These are phyloP conservation scores for Termitomyces eurrhizus DNA, from an alignment of 768 basidiomycete species.

Conservation along the genomic window DNA sequence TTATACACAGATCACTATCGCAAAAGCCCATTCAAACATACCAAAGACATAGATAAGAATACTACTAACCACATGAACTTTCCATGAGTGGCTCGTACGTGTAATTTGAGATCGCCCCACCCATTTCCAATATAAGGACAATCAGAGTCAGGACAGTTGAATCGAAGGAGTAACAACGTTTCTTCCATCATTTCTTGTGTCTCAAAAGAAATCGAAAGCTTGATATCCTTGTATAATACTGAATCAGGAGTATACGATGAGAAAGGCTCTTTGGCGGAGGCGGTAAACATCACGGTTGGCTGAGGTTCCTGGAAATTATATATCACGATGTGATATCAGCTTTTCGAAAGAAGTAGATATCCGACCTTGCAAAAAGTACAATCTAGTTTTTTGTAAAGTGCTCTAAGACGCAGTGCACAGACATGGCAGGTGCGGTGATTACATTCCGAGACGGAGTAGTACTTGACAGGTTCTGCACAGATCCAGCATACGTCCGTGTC, in stretches of 20 bases:
- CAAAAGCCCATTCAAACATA: not conserved
- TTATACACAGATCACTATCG: slow-evolving; percentile 81
- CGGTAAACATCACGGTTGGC: slow-evolving; percentile 70
- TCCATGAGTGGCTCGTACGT: slow-evolving; percentile 72
- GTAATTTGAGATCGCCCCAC: slow-evolving; percentile 88
- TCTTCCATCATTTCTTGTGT: slow-evolving; percentile 94
- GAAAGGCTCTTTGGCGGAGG: slow-evolving; percentile 58
- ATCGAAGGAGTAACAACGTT: slow-evolving; percentile 83
- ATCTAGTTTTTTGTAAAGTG: slow-evolving; percentile 89
- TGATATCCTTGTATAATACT: slow-evolving; percentile 64
- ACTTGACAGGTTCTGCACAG: slow-evolving; percentile 92
- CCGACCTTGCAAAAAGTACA: slow-evolving; percentile 96
- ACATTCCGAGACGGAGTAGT: slow-evolving; percentile 84
- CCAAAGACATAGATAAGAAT: not conserved
- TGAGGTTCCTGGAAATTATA: slow-evolving; percentile 57
- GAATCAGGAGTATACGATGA: slow-evolving; percentile 50
- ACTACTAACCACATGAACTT: slow-evolving; percentile 76
- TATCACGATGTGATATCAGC: not conserved
- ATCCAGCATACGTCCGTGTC: slow-evolving; percentile 73
- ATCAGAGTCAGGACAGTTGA: slow-evolving; percentile 85
- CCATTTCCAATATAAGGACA: slow-evolving; percentile 84
- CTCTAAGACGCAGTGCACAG: slow-evolving; percentile 82
- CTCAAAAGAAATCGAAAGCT: slow-evolving; percentile 83
- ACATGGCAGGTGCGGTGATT: slow-evolving; percentile 96
- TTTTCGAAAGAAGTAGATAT: slow-evolving; percentile 5